Percentiles rank a stretch among this genome's conserved stretches.
phyloP scores from a whole-genome alignment of 306 rosid species.

The Cercis canadensis region DNA sequence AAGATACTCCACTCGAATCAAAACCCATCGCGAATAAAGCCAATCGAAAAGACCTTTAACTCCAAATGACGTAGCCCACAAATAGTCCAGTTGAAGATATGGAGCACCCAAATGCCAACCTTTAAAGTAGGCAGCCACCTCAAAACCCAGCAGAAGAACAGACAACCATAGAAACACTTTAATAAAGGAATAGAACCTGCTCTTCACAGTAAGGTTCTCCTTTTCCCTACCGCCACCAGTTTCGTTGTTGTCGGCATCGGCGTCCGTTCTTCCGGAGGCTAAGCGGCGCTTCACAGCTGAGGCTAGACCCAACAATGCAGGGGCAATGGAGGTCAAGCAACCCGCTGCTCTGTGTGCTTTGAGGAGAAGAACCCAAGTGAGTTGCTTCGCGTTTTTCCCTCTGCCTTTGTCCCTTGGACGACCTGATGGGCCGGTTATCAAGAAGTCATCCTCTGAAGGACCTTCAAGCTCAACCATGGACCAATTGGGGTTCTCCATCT shows the following conservation, averaged over 20 bases:
- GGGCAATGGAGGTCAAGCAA: constrained; percentile 71
- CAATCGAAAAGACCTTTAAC: constrained; percentile 66
- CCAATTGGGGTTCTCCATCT: constrained; percentile 78
- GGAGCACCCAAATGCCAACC: constrained; percentile 67
- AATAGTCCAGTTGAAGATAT: constrained; percentile 48
- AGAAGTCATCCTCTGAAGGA: constrained; percentile 59
- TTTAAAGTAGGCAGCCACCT: constrained; percentile 65
- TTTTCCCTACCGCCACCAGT: constrained; percentile 46
- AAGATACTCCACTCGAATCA: constrained; percentile 61
- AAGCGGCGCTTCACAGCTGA: constrained; percentile 74
- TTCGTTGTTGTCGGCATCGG: constrained; percentile 48
- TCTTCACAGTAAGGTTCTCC: constrained; percentile 55
- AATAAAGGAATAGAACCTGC: constrained; percentile 50
- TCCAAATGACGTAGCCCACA: constrained; percentile 61
- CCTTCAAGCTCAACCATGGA: constrained; percentile 76
- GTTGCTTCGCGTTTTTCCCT: constrained; percentile 83
- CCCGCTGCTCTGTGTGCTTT: constrained; percentile 89
- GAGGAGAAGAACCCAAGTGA: constrained; percentile 92
- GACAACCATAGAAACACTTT: constrained; percentile 59
- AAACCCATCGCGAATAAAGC: constrained; percentile 72
- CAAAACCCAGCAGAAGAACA: constrained; percentile 49
- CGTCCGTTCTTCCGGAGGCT: constrained; percentile 66
- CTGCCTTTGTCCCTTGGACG: constrained; percentile 60
- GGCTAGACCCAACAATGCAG: constrained; percentile 70
- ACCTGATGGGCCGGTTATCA: constrained; percentile 43